Evolutionary conservation across 192 early-diverging fungal genomes (phyloP), one percentile per base, ranked within the genome.

Genomic region (Linderina pennispora): DNA sequence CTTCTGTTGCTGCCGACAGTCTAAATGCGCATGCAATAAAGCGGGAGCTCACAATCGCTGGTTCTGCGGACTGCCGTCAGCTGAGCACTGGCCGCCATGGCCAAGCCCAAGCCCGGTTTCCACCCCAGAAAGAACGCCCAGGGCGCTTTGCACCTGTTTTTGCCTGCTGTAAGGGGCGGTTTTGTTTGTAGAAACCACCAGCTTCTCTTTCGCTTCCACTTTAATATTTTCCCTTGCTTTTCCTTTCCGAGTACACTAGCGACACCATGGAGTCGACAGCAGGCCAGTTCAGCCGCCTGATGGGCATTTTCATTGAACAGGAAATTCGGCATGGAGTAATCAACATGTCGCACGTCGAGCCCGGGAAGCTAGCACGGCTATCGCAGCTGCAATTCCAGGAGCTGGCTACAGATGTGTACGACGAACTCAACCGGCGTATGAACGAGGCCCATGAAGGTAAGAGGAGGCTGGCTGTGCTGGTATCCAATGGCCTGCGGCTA

Each of bases 371-470:
- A 9, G 77, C 78, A 10, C 75, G 83, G 34, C 71, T 95, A 18
- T 77, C 83, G 26, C 78, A 82, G 36, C 77, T 79, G 45, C 94
- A 98, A 62, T 91, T 97, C 68, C 81, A 88, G 53, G 95, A 97
- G 61, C 79, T 98, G n/a, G 79, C 86, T 22, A 92, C 87, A 2
- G 92, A 98, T 68, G 93, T 98, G 8, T 93, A 87, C 65, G 95
- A 98, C 67, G 95, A 98, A 59, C 77, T 95, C 59, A 80, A 77
- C 31, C 67, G 94, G 39, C 47, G 94, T 15, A 61, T 31, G 33
- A 43, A 57, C 23, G 54, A 47, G 16, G 55, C 44, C 13, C 33
- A 49, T 22, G 45, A 17, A 40, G 21, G 38, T 40, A 40, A 14
- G n/a, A n/a, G n/a, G n/a, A n/a, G n/a, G n/a, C n/a, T n/a, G n/a